phyloP scores from a whole-genome alignment of 495 filamentous ascomycete genomes.

The Talaromyces thailandensis region DNA sequence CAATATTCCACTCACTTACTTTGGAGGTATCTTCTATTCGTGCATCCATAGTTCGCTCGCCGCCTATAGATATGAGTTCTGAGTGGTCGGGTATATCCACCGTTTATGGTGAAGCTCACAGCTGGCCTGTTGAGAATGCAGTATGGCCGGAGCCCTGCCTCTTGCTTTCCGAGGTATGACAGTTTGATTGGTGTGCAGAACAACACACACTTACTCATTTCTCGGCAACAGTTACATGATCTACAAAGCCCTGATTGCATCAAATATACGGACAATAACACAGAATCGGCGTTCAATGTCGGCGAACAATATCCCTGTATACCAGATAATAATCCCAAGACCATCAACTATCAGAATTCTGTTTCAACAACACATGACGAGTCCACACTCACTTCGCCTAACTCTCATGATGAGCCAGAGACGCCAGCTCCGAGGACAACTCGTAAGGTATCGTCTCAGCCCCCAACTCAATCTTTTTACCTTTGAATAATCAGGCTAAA shows the following conservation, averaged over 20 bases:
- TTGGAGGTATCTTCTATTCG: too few relatives aligned
- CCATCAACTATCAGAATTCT: not conserved
- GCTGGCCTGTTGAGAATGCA: not conserved
- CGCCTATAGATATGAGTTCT: not conserved
- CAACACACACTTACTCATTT: not conserved
- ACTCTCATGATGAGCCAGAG: not conserved
- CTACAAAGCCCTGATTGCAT: not conserved
- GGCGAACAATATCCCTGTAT: not conserved
- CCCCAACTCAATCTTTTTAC: not conserved
- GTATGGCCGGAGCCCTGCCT: conserved; percentile 1
- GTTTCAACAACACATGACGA: not conserved
- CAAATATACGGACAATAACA: not conserved
- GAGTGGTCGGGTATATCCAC: not conserved
- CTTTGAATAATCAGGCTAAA: not conserved
- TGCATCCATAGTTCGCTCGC: too few relatives aligned
- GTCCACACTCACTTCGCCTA: not conserved
- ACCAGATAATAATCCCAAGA: not conserved
- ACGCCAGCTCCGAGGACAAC: not conserved
- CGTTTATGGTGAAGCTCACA: not conserved
- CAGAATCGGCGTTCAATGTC: not conserved
- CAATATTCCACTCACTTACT: too few relatives aligned
- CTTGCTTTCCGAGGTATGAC: conserved; percentile 1
- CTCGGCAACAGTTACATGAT: not conserved
- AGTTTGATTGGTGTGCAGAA: not conserved
- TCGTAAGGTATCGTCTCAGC: not conserved